Base-by-base conservation (phyloP, 345 rosid species). In the Balakata baccata region DNA sequence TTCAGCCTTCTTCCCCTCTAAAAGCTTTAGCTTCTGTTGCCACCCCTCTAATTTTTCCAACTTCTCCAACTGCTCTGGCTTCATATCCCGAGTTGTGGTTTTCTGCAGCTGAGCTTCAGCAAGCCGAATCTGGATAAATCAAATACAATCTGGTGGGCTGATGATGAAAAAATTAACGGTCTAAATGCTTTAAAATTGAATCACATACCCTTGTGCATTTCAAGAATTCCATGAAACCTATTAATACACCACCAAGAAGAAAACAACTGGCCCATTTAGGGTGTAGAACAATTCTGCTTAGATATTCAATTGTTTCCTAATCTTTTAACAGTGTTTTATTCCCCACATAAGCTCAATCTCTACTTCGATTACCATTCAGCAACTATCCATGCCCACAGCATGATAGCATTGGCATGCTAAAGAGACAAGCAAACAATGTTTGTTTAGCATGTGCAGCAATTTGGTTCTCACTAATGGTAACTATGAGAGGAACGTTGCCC, bases 81-180 rank as follows among this genome's bases (percentile, higher is more conserved):
- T 87, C 86, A 85, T 49, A 64, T 88, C 94, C 77, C 74, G 60
- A 14, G 83, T 34, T 29, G 83, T 75, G 43, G 84, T 80, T 84
- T 91, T 92, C 82, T 87, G 93, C 82, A 77, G 92, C 78, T 95
- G 94, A 60, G 87, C 91, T 85, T 95, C 98, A 47, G 94, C 89
- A 57, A 85, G 86, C 68, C 98, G 92, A 69, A 95, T 89, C 99
- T 95, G 90, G 72, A 78, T 56, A 63, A 52, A 69, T 54, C 17
- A 46, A 68, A 76, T 50, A 71, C n/a, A 72, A 62, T 47, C 60
- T 56, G 51, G 10, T 74, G 25, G 73, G 52, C 50, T 17, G 5
- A 50, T 66, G 45, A 52, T 22, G 41, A 16, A 18, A 41, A 18
- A 59, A 29, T 22, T 18, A 20, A n/a, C 18, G 34, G 5, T 6